Base-by-base conservation (phyloP, 805 yeast species). In the Sungouiozyma ichnusensis region DNA sequence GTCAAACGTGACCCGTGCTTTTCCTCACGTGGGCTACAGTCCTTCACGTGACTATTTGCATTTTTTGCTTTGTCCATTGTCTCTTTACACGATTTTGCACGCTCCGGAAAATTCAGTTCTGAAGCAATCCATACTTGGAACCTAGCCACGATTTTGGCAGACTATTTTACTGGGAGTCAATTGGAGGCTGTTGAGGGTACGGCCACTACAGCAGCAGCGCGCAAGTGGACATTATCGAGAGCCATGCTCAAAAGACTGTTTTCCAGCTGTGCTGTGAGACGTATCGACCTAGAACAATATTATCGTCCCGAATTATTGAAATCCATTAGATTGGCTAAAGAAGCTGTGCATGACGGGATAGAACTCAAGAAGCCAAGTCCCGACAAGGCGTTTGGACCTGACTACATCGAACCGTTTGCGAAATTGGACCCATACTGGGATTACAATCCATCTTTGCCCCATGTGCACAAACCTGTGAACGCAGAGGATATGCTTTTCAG, bases 291-390 rank as follows among this genome's bases (percentile, higher is more conserved):
- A 49, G 64, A 46, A 51, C 77, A 86, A 57, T 90, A 80, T 67
- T 90, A 90, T 62, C 77, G 90, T 7, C 85, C 87, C 27, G 82
- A 80, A 44, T 71, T 88, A 39, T 73, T 90, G 48, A 84, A 85
- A 57, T 76, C 94, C 41, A 85, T 92, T 50, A 69, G 82, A 51
- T 71, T 81, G 36, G 85, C 97, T 0, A 96, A 90, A 65, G 68
- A 81, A 4, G 71, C 75, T 16, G 77, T 87, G 40, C 90, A 94
- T 16, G 67, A 74, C 38, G 41, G 33, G 20, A 29, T 15, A 39
- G 34, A 4, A 20, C 17, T 14, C 18, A 17, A 11, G 14, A 20
- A 20, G 20, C 35, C 29, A 24, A 7, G 9, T 6, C 9, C 29
- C 11, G 29, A 24, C 27, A 36, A 38, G 16, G 17, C 27, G 48